Conservation (phyloP, 371 early-diverging fungal species). For the Lichtheimia corymbifera region DNA sequence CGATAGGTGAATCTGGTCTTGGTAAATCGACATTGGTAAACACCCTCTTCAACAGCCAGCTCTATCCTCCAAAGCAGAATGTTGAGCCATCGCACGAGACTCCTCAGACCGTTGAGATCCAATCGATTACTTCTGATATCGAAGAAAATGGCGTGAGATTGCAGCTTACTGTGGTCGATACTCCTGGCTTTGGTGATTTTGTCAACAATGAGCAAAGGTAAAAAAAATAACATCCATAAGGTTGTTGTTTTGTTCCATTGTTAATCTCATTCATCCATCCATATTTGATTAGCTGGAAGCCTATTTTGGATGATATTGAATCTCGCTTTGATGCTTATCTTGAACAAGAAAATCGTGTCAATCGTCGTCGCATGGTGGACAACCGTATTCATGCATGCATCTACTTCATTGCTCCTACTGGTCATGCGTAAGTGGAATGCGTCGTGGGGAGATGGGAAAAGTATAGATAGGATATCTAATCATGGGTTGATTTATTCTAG, state of each 20-base stretch:
- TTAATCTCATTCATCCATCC: not conserved
- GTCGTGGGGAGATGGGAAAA: no score
- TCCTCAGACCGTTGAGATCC: slow-evolving; percentile 92
- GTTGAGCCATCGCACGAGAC: slow-evolving; percentile 82
- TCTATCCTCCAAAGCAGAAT: slow-evolving; percentile 87
- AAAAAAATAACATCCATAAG: not conserved
- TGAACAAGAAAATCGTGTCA: slow-evolving; percentile 90
- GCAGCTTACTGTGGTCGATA: slow-evolving; percentile 92
- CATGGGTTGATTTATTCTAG: slow-evolving; percentile 16
- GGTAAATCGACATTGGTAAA: slow-evolving; percentile 99
- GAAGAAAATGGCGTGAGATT: slow-evolving; percentile 91
- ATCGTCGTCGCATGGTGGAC: slow-evolving; percentile 87
- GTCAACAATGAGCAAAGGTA: slow-evolving; percentile 94
- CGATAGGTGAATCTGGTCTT: slow-evolving; percentile 93
- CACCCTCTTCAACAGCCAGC: slow-evolving; percentile 94
- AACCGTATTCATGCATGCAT: slow-evolving; percentile 96
- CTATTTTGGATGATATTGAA: slow-evolving; percentile 95
- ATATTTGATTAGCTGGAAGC: slow-evolving; percentile 75
- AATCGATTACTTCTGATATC: slow-evolving; percentile 88
- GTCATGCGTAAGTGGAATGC: slow-evolving; percentile 67
- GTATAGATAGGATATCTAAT: no score
- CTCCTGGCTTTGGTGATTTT: slow-evolving; percentile 94
- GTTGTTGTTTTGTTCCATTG: no score
- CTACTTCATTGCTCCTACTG: slow-evolving; percentile 97
- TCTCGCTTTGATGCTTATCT: slow-evolving; percentile 93